Evolutionary conservation across 208 protist genomes (phyloP).

Genomic region (Borovskyia barvae): DNA sequence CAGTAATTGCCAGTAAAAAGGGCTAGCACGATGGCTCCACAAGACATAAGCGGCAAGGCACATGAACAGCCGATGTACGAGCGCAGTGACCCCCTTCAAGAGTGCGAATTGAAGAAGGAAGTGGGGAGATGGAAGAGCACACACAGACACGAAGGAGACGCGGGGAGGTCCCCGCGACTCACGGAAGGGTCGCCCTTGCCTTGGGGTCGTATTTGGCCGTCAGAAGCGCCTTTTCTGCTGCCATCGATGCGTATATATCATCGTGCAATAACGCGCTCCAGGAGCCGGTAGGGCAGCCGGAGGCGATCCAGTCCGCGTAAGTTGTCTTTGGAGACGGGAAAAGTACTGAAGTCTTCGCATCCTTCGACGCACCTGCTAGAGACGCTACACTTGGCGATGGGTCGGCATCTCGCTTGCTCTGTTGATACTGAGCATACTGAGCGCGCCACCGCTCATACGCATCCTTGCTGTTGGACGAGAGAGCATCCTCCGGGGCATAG

Average conservation of each 20-base stretch:
- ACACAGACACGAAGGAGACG: no score
- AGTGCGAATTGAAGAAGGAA: no score
- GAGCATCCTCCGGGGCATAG: not conserved
- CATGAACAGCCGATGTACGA: no score
- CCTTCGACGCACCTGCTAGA: not conserved
- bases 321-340: constrained; percentile 10
- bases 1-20: no score
- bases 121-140: no score
- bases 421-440: constrained; percentile 4
- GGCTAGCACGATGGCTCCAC: no score
- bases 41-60: no score
- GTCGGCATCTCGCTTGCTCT: not conserved
- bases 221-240: constrained; percentile 46
- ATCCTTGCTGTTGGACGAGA: not conserved
- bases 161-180: no score
- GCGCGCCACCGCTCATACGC: constrained; percentile 16
- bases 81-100: no score
- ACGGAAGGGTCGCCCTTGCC: no score
- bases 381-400: not conserved
- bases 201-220: constrained; percentile 48
- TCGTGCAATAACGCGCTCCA: constrained; percentile 56
- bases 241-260: constrained; percentile 59
- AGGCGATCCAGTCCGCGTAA: constrained; percentile 59
- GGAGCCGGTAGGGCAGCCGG: constrained; percentile 42
- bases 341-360: constrained; percentile 5